Evolutionary conservation across 305 asterid genomes (phyloP).

Genomic region (Fraxinus sp.): DNA sequence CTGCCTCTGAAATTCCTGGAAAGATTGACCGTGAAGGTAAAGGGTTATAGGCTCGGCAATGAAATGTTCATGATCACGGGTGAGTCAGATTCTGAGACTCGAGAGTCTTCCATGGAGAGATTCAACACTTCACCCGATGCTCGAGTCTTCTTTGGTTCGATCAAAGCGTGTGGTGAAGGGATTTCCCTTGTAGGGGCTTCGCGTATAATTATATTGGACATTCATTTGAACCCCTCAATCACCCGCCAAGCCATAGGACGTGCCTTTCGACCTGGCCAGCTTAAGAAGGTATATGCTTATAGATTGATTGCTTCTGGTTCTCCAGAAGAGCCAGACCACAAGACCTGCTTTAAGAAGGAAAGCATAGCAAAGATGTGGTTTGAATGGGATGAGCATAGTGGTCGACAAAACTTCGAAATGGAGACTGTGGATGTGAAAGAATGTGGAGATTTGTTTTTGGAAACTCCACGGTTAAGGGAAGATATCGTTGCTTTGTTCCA

Average conservation of each 20-base stretch:
- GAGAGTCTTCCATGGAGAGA: conserved; percentile 32
- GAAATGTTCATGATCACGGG: conserved; percentile 31
- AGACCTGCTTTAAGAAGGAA: conserved; percentile 32
- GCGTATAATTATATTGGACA: conserved; percentile 26
- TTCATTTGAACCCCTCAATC: conserved; percentile 32
- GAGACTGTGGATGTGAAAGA: conserved; percentile 17
- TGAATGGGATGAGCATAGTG: conserved; percentile 29
- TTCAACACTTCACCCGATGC: conserved; percentile 30
- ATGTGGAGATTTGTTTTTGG: conserved; percentile 28
- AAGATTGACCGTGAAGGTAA: conserved; percentile 23
- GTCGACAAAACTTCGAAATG: conserved; percentile 24
- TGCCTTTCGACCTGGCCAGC: conserved; percentile 31
- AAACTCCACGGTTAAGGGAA: conserved; percentile 19
- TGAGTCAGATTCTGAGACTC: conserved; percentile 21
- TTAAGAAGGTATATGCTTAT: conserved; percentile 22
- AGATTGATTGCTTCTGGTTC: conserved; percentile 30
- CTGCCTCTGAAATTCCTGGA: conserved; percentile 32
- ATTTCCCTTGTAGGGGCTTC: conserved; percentile 38
- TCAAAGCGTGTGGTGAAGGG: conserved; percentile 41
- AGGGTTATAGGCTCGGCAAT: conserved; percentile 22
- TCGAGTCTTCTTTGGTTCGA: conserved; percentile 34
- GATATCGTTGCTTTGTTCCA: conserved; percentile 19
- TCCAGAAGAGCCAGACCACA: conserved; percentile 32
- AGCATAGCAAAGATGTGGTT: conserved; percentile 34
- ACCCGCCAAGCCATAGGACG: conserved; percentile 37